Conservation (phyloP, 768 basidiomycete species). For the Erythrobasidium yunnanense region DNA sequence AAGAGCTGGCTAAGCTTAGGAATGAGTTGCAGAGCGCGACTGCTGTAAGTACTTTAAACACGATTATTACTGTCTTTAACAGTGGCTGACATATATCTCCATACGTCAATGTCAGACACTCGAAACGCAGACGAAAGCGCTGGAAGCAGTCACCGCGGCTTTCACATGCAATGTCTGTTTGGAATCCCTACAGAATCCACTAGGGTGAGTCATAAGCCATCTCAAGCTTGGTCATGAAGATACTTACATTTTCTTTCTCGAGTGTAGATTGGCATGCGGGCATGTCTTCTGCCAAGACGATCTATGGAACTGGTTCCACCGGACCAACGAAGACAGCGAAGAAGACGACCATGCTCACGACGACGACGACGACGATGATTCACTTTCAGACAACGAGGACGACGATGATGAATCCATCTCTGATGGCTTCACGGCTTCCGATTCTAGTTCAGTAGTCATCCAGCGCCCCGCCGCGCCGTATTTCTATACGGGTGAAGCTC, state of each 20-base stretch:
- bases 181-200: constrained; percentile 9
- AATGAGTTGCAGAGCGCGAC: not conserved
- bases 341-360: not conserved
- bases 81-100: not conserved
- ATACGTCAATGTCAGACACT: not conserved
- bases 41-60: not conserved
- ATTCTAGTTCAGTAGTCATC: too few species aligned
- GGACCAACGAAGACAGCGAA: not conserved
- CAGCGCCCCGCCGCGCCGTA: too few species aligned
- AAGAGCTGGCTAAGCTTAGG: not conserved
- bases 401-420: too few species aligned
- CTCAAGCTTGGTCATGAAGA: not conserved
- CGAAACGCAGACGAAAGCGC: not conserved
- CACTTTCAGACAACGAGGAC: not conserved
- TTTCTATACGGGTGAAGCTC: too few species aligned
- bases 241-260: not conserved
- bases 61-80: not conserved
- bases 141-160: not conserved
- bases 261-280: constrained; percentile 6
- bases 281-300: constrained; percentile 24
- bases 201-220: not conserved
- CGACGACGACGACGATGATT: not conserved
- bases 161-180: constrained; percentile 23
- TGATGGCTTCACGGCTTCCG: too few species aligned
- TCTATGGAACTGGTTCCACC: constrained; percentile 26